These are phyloP conservation scores for Prillingera fragicola DNA, from an alignment of 1,284 basidiomycete genomes.

Conservation along the genomic window DNA sequence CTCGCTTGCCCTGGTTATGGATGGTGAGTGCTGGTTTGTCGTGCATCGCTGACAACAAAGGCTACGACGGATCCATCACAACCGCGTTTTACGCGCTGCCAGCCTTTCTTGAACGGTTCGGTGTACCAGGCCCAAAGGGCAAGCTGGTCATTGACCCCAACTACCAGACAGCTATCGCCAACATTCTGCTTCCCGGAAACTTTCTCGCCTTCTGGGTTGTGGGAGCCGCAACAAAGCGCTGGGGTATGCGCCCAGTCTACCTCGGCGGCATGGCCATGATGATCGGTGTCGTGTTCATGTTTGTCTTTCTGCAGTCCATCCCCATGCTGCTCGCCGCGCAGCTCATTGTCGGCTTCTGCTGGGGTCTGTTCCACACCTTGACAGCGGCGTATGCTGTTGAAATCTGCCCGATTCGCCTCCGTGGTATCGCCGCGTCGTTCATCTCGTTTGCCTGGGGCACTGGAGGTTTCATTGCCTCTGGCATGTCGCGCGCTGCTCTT, in stretches of 20 bases:
- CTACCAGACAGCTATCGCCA: constrained; percentile 33
- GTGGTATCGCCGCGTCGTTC: constrained; percentile 49
- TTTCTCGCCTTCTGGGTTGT: neutral
- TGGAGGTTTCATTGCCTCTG: constrained; percentile 44
- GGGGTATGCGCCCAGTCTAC: constrained; percentile 40
- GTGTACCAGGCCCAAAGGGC: neutral
- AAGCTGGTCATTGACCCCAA: constrained; percentile 34
- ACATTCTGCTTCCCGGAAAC: neutral
- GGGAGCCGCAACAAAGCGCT: no score
- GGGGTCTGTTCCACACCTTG: constrained; percentile 38
- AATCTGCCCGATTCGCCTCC: constrained; percentile 50
- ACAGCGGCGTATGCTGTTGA: constrained; percentile 51
- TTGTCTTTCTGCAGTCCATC: constrained; percentile 46
- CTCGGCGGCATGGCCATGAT: constrained; percentile 33
- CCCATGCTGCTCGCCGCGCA: constrained; percentile 34
- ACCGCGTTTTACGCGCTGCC: neutral
- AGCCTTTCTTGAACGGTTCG: neutral
- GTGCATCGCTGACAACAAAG: no score
- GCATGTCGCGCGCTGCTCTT: constrained; percentile 43
- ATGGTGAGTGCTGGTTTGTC: no score
- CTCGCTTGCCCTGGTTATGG: constrained; percentile 26
- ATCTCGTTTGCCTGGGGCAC: constrained; percentile 51
- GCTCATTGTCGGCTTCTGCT: constrained; percentile 8
- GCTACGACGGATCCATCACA: neutral
- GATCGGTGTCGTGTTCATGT: constrained; percentile 37